These are phyloP conservation scores for Phytophthora ramorum DNA, from an alignment of 352 stramenopile species.

Conservation along the genomic window DNA sequence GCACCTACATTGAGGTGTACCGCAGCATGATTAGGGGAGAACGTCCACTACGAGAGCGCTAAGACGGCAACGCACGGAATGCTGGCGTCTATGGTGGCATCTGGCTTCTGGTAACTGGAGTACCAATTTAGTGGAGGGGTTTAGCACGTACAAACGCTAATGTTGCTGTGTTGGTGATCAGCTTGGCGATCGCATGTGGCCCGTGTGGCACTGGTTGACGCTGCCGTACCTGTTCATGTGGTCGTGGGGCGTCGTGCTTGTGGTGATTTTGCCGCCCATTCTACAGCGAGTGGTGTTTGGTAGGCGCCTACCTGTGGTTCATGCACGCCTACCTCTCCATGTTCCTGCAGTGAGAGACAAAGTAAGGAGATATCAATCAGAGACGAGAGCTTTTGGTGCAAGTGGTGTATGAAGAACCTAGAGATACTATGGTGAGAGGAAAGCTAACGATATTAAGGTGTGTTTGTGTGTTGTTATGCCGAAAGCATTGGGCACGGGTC, in stretches of 20 bases:
- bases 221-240: slow-evolving; percentile 84
- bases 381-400: background rate
- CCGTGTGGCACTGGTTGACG: slow-evolving; percentile 79
- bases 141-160: background rate
- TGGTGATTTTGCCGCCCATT: slow-evolving; percentile 67
- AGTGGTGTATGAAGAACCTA: background rate
- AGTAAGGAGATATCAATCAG: background rate
- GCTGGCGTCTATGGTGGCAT: slow-evolving; percentile 62
- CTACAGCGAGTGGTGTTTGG: slow-evolving; percentile 74
- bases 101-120: slow-evolving; percentile 52
- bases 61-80: slow-evolving; percentile 76
- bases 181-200: slow-evolving; percentile 78
- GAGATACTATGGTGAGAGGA: background rate
- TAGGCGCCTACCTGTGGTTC: slow-evolving; percentile 70
- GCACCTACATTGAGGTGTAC: slow-evolving; percentile 79
- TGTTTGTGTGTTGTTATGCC: background rate
- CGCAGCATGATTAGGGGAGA: slow-evolving; percentile 64
- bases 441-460: background rate
- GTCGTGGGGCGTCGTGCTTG: slow-evolving; percentile 78
- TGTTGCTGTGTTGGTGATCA: slow-evolving; percentile 23
- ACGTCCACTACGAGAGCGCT: slow-evolving; percentile 65
- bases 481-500: slow-evolving; percentile 41
- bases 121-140: slow-evolving; percentile 8
- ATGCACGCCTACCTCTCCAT: slow-evolving; percentile 74
- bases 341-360: slow-evolving; percentile 23